phyloP scores from a whole-genome alignment of 306 rosid species.

The Carpinus fangiana region DNA sequence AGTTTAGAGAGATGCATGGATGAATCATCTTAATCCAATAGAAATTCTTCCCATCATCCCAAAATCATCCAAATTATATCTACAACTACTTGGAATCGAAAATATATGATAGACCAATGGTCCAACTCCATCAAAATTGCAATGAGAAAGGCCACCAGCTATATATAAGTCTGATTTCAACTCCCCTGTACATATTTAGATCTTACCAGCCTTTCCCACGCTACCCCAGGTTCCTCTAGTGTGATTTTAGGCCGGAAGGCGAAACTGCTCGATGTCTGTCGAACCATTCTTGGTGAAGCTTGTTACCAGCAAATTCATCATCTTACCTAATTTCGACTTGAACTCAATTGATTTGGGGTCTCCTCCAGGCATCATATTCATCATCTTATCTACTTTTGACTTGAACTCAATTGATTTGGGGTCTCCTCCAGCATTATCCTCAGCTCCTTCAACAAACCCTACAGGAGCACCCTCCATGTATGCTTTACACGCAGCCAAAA shows the following conservation, averaged over 20 bases:
- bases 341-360: conserved; percentile 34
- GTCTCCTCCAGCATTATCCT: neutral
- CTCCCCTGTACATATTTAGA: neutral
- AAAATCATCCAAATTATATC: neutral
- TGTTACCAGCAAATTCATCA: conserved; percentile 61
- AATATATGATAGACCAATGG: neutral
- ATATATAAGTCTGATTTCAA: neutral
- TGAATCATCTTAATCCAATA: conserved; percentile 6
- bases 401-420: conserved; percentile 38
- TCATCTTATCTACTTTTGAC: conserved; percentile 51
- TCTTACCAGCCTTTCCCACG: conserved; percentile 18
- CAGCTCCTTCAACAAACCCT: conserved; percentile 38
- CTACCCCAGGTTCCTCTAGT: neutral
- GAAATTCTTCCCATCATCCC: neutral
- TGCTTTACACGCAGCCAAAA: conserved; percentile 62
- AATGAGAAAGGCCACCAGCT: conserved; percentile 10
- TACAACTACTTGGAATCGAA: conserved; percentile 9
- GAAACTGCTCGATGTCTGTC: conserved; percentile 56
- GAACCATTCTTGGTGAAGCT: conserved; percentile 68
- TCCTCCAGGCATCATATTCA: conserved; percentile 23
- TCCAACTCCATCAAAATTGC: conserved; percentile 1
- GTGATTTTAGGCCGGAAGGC: conserved; percentile 26
- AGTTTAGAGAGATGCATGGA: neutral
- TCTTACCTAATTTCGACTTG: conserved; percentile 43
- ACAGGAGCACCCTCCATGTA: conserved; percentile 60